A percentile compares a stretch with the other conserved stretches of the same genome.
Conservation (phyloP, 148 eudicot species). For the Cornus florida region DNA sequence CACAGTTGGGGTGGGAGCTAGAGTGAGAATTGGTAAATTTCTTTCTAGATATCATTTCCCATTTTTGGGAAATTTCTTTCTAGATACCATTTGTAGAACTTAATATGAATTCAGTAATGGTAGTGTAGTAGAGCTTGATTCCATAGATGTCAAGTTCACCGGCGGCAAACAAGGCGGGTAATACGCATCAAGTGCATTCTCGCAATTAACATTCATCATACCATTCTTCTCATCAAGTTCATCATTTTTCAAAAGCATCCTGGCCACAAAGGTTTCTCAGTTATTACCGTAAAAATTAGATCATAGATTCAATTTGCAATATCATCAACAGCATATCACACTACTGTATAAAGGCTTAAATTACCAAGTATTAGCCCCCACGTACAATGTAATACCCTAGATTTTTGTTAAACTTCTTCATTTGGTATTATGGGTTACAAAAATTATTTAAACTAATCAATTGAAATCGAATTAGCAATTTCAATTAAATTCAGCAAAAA, state of each 20-base stretch:
- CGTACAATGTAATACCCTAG: no score
- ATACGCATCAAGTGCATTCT: constrained; percentile 62
- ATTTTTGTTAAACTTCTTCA: no score
- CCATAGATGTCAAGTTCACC: constrained; percentile 29
- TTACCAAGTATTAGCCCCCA: no score
- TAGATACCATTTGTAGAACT: background rate
- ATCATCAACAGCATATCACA: background rate
- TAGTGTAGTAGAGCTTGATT: constrained; percentile 47
- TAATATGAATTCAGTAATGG: constrained; percentile 24
- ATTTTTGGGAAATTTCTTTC: no score
- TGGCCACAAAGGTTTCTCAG: constrained; percentile 18
- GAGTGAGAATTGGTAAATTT: no score
- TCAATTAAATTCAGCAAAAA: no score
- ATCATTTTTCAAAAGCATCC: constrained; percentile 56
- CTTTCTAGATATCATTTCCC: no score
- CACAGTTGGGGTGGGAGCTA: no score
- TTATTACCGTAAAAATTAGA: background rate
- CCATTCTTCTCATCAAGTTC: constrained; percentile 63
- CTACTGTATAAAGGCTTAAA: background rate
- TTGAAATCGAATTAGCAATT: no score
- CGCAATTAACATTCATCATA: constrained; percentile 34
- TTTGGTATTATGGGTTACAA: no score
- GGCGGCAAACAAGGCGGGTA: constrained; percentile 71
- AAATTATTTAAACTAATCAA: no score
- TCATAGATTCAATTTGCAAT: background rate